phyloP scores from a whole-genome alignment of 1,284 basidiomycete genomes.

The Pseudozyma sp. region DNA sequence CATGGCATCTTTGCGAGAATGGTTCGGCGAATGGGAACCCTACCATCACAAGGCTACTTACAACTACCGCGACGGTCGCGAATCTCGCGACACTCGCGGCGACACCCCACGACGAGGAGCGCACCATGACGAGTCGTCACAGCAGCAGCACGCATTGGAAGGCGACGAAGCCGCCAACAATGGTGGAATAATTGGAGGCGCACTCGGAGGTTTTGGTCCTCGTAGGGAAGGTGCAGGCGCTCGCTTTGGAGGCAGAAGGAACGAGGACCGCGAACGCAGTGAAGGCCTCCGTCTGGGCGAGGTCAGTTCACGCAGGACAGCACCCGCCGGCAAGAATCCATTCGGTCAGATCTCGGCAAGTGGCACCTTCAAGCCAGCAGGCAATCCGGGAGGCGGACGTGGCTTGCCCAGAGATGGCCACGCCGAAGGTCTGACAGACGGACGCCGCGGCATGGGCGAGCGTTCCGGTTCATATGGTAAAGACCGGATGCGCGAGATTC shows the following conservation, averaged over 20 bases:
- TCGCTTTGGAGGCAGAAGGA: conserved; percentile 43
- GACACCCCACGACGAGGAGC: conserved; percentile 75
- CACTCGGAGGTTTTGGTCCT: conserved; percentile 45
- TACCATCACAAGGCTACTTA: conserved; percentile 69
- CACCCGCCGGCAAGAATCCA: conserved; percentile 60
- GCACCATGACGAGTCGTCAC: conserved; percentile 26
- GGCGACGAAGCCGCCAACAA: conserved; percentile 31
- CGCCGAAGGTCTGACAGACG: conserved; percentile 24
- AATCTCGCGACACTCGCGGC: conserved; percentile 72
- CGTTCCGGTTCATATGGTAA: conserved; percentile 48
- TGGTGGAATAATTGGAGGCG: conserved; percentile 46
- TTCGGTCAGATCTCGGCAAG: conserved; percentile 62
- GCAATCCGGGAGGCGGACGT: conserved; percentile 33
- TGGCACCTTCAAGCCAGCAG: conserved; percentile 62
- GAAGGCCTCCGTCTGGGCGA: conserved; percentile 46
- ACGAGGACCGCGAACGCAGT: conserved; percentile 50
- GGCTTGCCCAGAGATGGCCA: conserved; percentile 36
- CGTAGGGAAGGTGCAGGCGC: conserved; percentile 48
- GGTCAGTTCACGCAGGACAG: conserved; percentile 30
- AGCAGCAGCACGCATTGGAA: conserved; percentile 11
- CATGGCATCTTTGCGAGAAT: conserved; percentile 84
- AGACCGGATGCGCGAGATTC: conserved; percentile 42
- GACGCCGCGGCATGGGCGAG: conserved; percentile 45
- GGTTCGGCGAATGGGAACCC: conserved; percentile 76
- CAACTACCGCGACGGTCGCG: conserved; percentile 74